Base-by-base conservation (phyloP, 2,329 filamentous ascomycete species). In the Epichloe scottii region DNA sequence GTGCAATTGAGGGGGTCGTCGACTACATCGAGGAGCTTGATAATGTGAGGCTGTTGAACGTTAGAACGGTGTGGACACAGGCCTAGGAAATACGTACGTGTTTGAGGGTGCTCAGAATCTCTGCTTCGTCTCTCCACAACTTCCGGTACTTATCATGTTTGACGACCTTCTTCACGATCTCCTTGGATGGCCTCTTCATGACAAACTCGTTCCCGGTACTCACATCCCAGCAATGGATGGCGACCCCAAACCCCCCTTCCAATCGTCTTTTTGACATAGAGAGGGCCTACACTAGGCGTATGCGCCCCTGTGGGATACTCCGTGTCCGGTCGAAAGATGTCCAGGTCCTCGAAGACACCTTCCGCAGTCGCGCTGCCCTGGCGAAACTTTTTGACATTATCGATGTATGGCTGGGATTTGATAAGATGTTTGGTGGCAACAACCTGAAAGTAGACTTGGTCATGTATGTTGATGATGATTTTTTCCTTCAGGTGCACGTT, bases 151-250 rank as follows among this genome's bases (percentile, higher is more conserved):
- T 19, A 21, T 12, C 46, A 23, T 37, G 35, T 12, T 38, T 26
- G 45, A 30, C n/a, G 19, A 53, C 14, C 26, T 33, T 46, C 12
- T 30, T 48, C 10, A 51, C 37, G 1, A 23, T 21, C 12, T 51
- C 46, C 5, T 12, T 30, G 15, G 46, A 40, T 46, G 60, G 58
- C 52, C 53, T 19, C 49, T 65, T 63, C 3, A 57, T 19, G 17
- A 54, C 62, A 54, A 42, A 51, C 46, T 56, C 53, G n/a, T 46
- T 30, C 17, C 56, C 58, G n/a, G 50, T 54, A 34, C 58, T 61
- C 45, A 61, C 59, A 33, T 62, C 52, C 56, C 57, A 61, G 23
- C 34, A 30, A 56, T 53, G 51, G 14, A 42, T 54, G 15, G 56
- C 59, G 35, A 54, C 40, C 3, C 58, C 59, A 46, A 56, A 61